Evolutionary conservation across 768 basidiomycete genomes (phyloP).

Genomic region (Boletales sp.): DNA sequence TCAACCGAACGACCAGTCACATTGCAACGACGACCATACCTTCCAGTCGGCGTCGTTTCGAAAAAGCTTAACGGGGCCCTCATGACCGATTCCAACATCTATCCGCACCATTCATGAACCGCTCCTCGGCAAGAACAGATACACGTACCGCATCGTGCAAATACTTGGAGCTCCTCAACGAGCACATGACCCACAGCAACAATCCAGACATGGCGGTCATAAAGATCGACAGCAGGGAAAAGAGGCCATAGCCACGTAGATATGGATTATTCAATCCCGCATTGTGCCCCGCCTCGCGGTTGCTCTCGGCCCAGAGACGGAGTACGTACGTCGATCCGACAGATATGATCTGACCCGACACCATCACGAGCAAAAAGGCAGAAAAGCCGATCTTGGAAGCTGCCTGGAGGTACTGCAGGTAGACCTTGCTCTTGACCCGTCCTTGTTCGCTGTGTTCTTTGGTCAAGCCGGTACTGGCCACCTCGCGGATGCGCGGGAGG

Average conservation of each 20-base stretch:
- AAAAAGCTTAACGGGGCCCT: constrained; percentile 85
- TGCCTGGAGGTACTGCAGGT: constrained; percentile 72
- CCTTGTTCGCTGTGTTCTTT: constrained; percentile 81
- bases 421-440: constrained; percentile 73
- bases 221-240: constrained; percentile 55
- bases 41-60: constrained; percentile 82
- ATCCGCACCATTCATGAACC: constrained; percentile 1
- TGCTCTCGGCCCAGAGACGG: constrained; percentile 82
- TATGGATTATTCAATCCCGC: constrained; percentile 52
- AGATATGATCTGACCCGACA: constrained; percentile 53
- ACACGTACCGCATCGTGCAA: constrained; percentile 71
- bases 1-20: neutral
- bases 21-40: constrained; percentile 38
- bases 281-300: constrained; percentile 56
- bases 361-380: constrained; percentile 56
- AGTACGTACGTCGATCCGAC: constrained; percentile 64
- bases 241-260: constrained; percentile 63
- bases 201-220: constrained; percentile 55
- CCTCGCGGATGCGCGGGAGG: constrained; percentile 36
- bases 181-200: constrained; percentile 74
- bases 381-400: constrained; percentile 72
- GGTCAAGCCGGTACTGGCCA: constrained; percentile 44
- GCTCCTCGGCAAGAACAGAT: neutral
- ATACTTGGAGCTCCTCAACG: constrained; percentile 65
- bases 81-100: constrained; percentile 83